Percentiles rank a stretch among this genome's conserved stretches.
phyloP scores from a whole-genome alignment of 1,139 yeast genomes.

The Suhomyces yuchorum region DNA sequence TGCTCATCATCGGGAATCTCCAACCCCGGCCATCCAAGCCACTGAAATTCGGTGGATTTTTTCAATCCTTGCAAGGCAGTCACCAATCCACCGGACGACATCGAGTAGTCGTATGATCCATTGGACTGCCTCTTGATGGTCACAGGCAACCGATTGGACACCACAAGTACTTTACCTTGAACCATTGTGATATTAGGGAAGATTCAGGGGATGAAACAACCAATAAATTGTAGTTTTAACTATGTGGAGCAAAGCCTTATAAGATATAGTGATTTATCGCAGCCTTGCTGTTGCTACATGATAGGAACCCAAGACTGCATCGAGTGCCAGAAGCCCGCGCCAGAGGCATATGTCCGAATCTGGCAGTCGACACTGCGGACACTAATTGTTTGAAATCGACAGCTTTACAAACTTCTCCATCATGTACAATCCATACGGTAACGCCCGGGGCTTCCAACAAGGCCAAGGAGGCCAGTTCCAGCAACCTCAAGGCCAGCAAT shows the following conservation, averaged over 20 bases:
- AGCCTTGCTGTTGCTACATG: slow-evolving; percentile 1
- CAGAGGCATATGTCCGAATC: slow-evolving; percentile 1
- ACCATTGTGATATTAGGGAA: too few species aligned
- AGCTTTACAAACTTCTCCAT: background rate
- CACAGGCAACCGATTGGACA: slow-evolving; percentile 93
- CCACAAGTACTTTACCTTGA: slow-evolving; percentile 79
- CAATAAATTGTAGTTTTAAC: background rate
- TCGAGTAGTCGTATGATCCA: slow-evolving; percentile 66
- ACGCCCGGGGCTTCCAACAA: slow-evolving; percentile 25
- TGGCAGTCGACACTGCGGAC: slow-evolving; percentile 6
- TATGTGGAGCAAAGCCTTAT: background rate
- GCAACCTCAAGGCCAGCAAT: slow-evolving; percentile 19
- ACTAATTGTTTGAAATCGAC: background rate
- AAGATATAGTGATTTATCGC: background rate
- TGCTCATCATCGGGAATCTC: slow-evolving; percentile 83
- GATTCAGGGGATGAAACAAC: background rate
- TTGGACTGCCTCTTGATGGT: slow-evolving; percentile 69
- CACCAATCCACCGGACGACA: slow-evolving; percentile 98
- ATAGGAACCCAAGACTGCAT: slow-evolving; percentile 1
- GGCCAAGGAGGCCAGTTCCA: slow-evolving; percentile 15
- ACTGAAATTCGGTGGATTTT: slow-evolving; percentile 82
- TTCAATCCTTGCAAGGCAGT: slow-evolving; percentile 93
- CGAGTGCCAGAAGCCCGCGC: slow-evolving; percentile 4
- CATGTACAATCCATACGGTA: slow-evolving; percentile 53
- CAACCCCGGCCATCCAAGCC: slow-evolving; percentile 98